Base-by-base conservation (phyloP, 2,329 filamentous ascomycete genomes). In the Fusarium napiforme region DNA sequence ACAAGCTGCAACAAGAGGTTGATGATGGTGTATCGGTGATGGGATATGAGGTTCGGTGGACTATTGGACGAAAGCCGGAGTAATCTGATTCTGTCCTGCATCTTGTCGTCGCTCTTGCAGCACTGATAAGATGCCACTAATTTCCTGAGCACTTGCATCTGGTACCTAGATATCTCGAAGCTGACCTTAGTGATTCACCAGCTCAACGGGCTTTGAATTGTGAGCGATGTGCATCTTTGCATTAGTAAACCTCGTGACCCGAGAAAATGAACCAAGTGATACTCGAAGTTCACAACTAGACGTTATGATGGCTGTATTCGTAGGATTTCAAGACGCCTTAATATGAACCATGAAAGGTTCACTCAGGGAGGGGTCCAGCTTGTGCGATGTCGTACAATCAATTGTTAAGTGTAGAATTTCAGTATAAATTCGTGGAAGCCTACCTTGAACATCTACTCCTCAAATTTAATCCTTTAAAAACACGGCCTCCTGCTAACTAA, bases 41-140 rank as follows among this genome's bases (percentile, higher is more conserved):
- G 43, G 64, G 64, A 34, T 43, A 32, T 18, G 60, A 67, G 34
- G 21, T 67, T 21, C 45, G 60, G 4, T 67, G 64, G 64, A 67
- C 64, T 1, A 40, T 67, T n/a, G 64, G 60, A 12, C 39, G 64
- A 2, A 67, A 53, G 16, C 34, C 45, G 5, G 34, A n/a, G 21
- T 65, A 34, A 23, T 19, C 15, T 14, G 10, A 3, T 23, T 11
- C 19, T 7, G 15, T 43, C 37, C 21, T n/a, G 16, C 14, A 16
- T 28, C 4, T 14, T 32, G 11, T 19, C 18, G 4, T 5, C 11
- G 2, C 10, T 26, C 5, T 23, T 15, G 6, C 6, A 11, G 10
- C 11, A n/a, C 6, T 42, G 11, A 19, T 19, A 15, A 30, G 4
- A 32, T 18, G 15, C 7, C 16, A 14, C 14, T 4, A 30, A 23